Conservation (phyloP, 768 basidiomycete species). For the Lentinula guzmanii region DNA sequence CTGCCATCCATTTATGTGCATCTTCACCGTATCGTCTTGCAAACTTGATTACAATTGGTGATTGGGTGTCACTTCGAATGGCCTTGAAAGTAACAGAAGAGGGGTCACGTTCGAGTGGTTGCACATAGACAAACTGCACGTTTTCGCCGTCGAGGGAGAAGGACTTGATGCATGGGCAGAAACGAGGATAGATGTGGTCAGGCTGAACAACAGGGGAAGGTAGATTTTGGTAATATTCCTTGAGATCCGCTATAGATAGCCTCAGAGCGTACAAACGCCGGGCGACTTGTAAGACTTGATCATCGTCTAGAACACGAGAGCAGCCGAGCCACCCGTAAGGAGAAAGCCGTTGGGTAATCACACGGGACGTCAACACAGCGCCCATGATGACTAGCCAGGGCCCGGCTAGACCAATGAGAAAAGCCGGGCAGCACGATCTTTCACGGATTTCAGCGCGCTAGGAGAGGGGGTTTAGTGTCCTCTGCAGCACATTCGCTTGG, state of each 20-base stretch:
- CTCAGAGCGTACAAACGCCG: conserved; percentile 19
- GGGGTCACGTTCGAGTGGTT: conserved; percentile 10
- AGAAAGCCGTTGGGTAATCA: conserved; percentile 27
- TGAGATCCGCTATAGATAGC: conserved; percentile 9
- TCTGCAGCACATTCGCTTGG: too few relatives aligned
- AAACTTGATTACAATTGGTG: conserved; percentile 26
- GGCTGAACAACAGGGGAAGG: background rate
- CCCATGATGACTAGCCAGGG: conserved; percentile 28
- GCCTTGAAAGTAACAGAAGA: conserved; percentile 19
- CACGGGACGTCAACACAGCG: conserved; percentile 17
- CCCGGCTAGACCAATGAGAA: conserved; percentile 24
- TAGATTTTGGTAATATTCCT: conserved; percentile 16
- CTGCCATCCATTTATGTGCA: conserved; percentile 20
- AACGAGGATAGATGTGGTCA: conserved; percentile 13
- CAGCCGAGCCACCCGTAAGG: conserved; percentile 24
- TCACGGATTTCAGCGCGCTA: conserved; percentile 12
- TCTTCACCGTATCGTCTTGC: conserved; percentile 18
- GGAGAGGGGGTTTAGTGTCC: background rate
- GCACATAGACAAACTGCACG: conserved; percentile 17
- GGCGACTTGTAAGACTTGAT: conserved; percentile 13
- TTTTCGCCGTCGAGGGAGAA: background rate
- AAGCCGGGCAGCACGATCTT: conserved; percentile 22
- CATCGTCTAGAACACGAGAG: conserved; percentile 14
- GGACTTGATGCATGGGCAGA: conserved; percentile 16
- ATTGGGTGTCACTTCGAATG: background rate